Conservation (phyloP, 2,329 filamentous ascomycete genomes). For the Fusarium verrucosum region DNA sequence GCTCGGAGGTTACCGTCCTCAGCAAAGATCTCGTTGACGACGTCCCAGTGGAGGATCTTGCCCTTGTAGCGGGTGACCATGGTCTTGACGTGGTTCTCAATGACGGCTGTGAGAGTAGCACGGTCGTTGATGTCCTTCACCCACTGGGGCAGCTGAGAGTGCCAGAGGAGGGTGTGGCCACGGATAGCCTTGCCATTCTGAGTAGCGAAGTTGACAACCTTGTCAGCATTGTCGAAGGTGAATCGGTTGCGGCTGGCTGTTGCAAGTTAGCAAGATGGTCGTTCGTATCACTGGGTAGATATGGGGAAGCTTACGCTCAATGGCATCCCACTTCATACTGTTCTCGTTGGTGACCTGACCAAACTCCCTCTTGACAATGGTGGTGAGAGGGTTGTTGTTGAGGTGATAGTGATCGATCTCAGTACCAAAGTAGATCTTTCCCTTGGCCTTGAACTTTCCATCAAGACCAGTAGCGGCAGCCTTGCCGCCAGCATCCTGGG, state of each 20-base stretch:
- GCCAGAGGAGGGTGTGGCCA: constrained; percentile 74
- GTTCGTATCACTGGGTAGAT: rapidly evolving
- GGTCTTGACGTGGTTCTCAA: constrained; percentile 68
- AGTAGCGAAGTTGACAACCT: constrained; percentile 66
- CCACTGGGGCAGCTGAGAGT: constrained; percentile 68
- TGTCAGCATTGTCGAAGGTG: constrained; percentile 67
- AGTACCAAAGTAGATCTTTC: constrained; percentile 73
- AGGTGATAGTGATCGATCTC: constrained; percentile 65
- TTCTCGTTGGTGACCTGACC: constrained; percentile 74
- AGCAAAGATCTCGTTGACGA: constrained; percentile 72
- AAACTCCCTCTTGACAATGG: constrained; percentile 67
- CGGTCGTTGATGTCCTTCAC: constrained; percentile 65
- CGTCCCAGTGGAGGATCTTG: constrained; percentile 65
- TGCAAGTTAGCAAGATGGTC: constrained; percentile 40
- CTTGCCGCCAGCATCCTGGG: constrained; percentile 4
- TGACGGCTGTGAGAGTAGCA: constrained; percentile 61
- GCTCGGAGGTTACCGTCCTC: constrained; percentile 70
- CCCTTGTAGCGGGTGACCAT: constrained; percentile 69
- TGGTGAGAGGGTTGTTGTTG: constrained; percentile 54
- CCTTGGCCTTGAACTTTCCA: constrained; percentile 58
- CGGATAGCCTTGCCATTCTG: constrained; percentile 67
- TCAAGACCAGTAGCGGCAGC: not conserved
- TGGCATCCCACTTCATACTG: constrained; percentile 74
- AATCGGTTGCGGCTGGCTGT: constrained; percentile 60
- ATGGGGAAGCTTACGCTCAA: constrained; percentile 2